A percentile compares a stretch with the other conserved stretches of the same genome.
phyloP scores from a whole-genome alignment of 169 alveolate genomes.

The Eimeria falciformis region DNA sequence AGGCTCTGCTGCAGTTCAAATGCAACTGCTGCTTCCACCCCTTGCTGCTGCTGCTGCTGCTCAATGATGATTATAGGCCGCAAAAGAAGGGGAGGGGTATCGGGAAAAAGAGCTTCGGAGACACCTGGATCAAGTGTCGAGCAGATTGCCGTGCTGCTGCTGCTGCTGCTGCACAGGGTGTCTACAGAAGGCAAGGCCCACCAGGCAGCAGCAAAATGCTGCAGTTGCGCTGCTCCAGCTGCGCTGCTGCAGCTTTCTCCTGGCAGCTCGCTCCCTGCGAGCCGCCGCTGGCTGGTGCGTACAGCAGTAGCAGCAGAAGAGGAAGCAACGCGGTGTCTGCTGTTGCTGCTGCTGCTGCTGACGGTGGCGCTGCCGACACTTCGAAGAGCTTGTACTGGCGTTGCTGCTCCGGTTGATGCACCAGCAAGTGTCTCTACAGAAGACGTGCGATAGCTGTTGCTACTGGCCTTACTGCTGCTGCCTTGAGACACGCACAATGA shows the following conservation, averaged over 20 bases:
- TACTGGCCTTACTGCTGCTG: background rate
- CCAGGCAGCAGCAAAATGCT: slow-evolving; percentile 62
- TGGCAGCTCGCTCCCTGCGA: slow-evolving; percentile 49
- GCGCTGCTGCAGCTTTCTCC: slow-evolving; percentile 14
- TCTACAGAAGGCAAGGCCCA: slow-evolving; percentile 49
- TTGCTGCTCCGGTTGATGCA: background rate
- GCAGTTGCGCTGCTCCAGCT: slow-evolving; percentile 48
- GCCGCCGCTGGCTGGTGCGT: slow-evolving; percentile 57
- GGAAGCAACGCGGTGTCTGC: slow-evolving; percentile 58
- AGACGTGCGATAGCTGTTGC: background rate
- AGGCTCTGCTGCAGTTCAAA: background rate
- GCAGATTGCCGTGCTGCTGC: slow-evolving; percentile 58
- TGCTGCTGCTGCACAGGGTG: slow-evolving; percentile 68
- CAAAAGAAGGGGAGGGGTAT: slow-evolving; percentile 4
- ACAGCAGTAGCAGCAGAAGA: slow-evolving; percentile 33
- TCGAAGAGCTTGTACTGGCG: background rate
- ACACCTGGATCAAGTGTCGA: slow-evolving; percentile 5
- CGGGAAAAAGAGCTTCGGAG: slow-evolving; percentile 21
- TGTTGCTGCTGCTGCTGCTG: slow-evolving; percentile 57
- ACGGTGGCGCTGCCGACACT: background rate
- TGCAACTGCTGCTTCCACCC: slow-evolving; percentile 29
- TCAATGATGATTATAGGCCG: background rate
- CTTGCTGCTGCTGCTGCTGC: slow-evolving; percentile 38
- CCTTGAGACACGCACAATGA: too few species aligned
- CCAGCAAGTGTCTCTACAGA: background rate